These are phyloP conservation scores for Haplographium delicatum DNA, from an alignment of 495 filamentous ascomycete genomes.

Conservation along the genomic window DNA sequence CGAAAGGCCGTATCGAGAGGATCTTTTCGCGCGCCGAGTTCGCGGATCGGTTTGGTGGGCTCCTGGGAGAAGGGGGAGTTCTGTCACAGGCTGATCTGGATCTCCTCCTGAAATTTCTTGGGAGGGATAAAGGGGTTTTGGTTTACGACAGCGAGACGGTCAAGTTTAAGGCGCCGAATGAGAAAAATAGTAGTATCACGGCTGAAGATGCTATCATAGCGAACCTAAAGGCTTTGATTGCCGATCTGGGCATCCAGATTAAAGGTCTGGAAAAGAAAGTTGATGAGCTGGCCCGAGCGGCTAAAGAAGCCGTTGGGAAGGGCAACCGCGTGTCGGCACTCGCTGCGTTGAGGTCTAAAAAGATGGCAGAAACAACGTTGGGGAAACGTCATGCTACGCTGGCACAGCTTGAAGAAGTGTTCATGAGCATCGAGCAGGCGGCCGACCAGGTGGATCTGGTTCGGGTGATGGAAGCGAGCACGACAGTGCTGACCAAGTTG, in stretches of 20 bases:
- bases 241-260: conserved; percentile 55
- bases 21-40: conserved; percentile 65
- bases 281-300: conserved; percentile 52
- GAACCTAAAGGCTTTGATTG: conserved; percentile 62
- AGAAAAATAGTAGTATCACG: conserved; percentile 48
- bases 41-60: conserved; percentile 46
- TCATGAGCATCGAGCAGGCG: conserved; percentile 76
- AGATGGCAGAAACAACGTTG: conserved; percentile 67
- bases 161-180: conserved; percentile 56
- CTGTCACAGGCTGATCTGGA: conserved; percentile 63
- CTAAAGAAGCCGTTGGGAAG: conserved; percentile 59
- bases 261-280: conserved; percentile 45
- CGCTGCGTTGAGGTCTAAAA: conserved; percentile 75
- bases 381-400: conserved; percentile 63
- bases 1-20: conserved; percentile 39
- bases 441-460: conserved; percentile 76
- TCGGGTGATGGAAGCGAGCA: conserved; percentile 71
- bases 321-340: conserved; percentile 72
- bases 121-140: conserved; percentile 59
- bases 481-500: conserved; percentile 62
- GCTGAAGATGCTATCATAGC: conserved; percentile 76
- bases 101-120: conserved; percentile 65
- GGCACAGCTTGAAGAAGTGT: conserved; percentile 76
- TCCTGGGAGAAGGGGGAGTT: conserved; percentile 45
- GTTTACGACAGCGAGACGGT: conserved; percentile 67